These are phyloP conservation scores for Closterium sp. DNA, from an alignment of 139 green algal genomes.

Conservation along the genomic window DNA sequence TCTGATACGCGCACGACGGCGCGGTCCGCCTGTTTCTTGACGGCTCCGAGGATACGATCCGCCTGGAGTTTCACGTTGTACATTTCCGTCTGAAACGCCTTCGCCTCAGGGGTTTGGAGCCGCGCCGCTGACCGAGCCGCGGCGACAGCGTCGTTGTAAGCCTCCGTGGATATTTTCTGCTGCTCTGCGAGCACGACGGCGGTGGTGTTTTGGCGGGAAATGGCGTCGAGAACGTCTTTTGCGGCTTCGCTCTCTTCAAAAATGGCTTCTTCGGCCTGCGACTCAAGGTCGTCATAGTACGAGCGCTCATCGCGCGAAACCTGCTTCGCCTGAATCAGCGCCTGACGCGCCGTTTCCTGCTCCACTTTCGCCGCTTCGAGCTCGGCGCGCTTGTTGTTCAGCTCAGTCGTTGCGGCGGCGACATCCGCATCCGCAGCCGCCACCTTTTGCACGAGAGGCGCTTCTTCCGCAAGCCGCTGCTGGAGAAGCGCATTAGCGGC, in stretches of 20 bases:
- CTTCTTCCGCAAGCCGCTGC: neutral
- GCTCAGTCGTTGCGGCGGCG: neutral
- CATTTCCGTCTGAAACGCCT: neutral
- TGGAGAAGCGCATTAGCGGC: neutral
- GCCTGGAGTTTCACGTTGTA: neutral
- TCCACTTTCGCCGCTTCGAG: neutral
- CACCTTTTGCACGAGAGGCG: neutral
- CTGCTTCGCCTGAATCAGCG: neutral
- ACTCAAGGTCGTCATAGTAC: neutral
- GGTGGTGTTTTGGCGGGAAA: neutral
- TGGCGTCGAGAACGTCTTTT: neutral
- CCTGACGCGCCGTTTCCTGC: neutral
- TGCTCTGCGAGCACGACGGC: neutral
- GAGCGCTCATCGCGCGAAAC: neutral
- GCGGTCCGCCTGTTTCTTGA: neutral
- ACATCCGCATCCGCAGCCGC: neutral
- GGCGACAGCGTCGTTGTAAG: neutral
- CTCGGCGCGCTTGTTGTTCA: neutral
- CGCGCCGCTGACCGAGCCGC: too few species aligned
- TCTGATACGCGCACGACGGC: neutral
- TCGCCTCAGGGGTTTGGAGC: neutral
- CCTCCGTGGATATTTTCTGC: neutral
- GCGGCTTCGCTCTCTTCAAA: neutral
- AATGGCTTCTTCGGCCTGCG: neutral
- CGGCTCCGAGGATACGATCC: neutral